Conservation (phyloP, 805 yeast genomes). For the Wickerhamia fluorescens region DNA sequence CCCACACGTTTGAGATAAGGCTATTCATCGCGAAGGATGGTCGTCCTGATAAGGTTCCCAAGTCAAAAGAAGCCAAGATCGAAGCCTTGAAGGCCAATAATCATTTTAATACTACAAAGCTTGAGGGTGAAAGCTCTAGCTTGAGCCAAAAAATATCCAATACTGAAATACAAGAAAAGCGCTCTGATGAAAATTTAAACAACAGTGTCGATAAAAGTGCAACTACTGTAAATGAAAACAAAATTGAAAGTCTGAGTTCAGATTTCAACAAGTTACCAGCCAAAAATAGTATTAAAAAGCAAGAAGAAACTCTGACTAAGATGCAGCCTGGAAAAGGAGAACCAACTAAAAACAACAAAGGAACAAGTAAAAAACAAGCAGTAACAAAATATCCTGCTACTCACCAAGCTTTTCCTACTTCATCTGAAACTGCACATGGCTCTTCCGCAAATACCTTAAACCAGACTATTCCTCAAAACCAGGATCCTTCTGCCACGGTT, state of each 20-base stretch:
- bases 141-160: not conserved
- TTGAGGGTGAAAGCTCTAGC: not conserved
- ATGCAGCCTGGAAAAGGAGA: too few relatives aligned
- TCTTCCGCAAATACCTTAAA: not conserved
- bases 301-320: too few relatives aligned
- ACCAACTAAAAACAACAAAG: not conserved
- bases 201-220: not conserved
- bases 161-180: not conserved
- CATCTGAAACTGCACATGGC: constrained; percentile 1
- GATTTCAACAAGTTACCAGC: not conserved
- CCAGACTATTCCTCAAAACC: not conserved
- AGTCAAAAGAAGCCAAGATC: constrained; percentile 3
- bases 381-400: not conserved
- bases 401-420: not conserved
- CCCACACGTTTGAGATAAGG: constrained; percentile 72
- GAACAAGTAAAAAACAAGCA: not conserved
- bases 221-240: not conserved
- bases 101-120: too few relatives aligned
- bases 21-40: constrained; percentile 84
- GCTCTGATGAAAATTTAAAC: not conserved
- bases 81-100: too few relatives aligned
- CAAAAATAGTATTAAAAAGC: too few relatives aligned
- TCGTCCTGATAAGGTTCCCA: constrained; percentile 27
- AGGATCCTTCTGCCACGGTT: not conserved
- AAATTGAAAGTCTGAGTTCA: not conserved